A percentile compares a stretch with the other conserved stretches of the same genome.
Evolutionary conservation across 1,284 basidiomycete species (phyloP).

Genomic region (Ceratobasidium sp.): DNA sequence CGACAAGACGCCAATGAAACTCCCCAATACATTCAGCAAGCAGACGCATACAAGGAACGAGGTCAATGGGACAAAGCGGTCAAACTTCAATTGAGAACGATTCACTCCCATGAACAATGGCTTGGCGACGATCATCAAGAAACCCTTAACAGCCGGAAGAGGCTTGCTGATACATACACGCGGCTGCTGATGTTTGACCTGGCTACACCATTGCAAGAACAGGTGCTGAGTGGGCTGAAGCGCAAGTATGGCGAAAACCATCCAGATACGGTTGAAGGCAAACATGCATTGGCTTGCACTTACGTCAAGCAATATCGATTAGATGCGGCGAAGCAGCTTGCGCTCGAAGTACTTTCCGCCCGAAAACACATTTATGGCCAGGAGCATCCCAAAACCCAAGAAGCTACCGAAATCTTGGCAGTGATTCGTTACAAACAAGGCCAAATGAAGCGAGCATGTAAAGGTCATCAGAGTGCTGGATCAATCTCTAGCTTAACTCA

Average conservation of each 20-base stretch:
- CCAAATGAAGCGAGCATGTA: background rate
- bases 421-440: background rate
- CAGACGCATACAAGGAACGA: background rate
- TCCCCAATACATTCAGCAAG: background rate
- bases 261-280: background rate
- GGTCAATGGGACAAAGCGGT: background rate
- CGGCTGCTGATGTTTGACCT: background rate
- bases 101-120: background rate
- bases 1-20: background rate
- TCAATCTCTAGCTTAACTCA: background rate
- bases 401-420: background rate
- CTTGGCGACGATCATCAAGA: constrained; percentile 1
- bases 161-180: background rate
- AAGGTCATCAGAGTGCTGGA: background rate
- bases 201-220: background rate
- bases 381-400: background rate
- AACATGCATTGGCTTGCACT: background rate
- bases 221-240: background rate
- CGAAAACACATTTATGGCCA: background rate
- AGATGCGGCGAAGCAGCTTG: background rate
- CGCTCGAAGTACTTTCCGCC: background rate
- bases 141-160: background rate
- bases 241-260: background rate
- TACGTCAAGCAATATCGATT: background rate
- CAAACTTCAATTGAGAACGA: background rate